These are phyloP conservation scores for Tricholoma flavovirens DNA, from an alignment of 768 basidiomycete species.

Conservation along the genomic window DNA sequence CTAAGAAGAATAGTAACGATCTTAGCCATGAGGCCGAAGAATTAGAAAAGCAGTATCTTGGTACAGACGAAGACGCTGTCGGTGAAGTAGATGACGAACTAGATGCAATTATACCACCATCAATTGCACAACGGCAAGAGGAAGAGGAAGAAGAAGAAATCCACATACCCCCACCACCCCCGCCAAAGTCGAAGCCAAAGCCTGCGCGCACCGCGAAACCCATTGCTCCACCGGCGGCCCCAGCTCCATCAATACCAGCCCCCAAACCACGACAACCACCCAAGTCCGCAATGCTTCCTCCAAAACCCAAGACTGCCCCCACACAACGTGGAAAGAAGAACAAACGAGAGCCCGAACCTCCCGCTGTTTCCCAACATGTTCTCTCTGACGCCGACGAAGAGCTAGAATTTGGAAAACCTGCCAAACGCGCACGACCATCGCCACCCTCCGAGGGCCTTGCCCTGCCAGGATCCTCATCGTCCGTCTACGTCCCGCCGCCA, in stretches of 20 bases:
- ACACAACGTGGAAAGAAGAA: slow-evolving; percentile 14
- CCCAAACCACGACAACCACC: slow-evolving; percentile 4
- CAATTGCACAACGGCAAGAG: slow-evolving; percentile 20
- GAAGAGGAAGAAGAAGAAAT: slow-evolving; percentile 34
- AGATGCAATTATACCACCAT: slow-evolving; percentile 31
- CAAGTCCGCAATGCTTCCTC: slow-evolving; percentile 1
- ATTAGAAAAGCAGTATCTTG: slow-evolving; percentile 21
- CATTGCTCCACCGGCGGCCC: slow-evolving; percentile 11
- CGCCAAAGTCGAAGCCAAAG: slow-evolving; percentile 30
- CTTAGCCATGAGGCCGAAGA: slow-evolving; percentile 15
- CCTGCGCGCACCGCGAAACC: slow-evolving; percentile 24
- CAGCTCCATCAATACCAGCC: slow-evolving; percentile 4
- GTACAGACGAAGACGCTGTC: slow-evolving; percentile 24
- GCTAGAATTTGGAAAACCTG: slow-evolving; percentile 43
- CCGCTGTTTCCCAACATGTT: slow-evolving; percentile 2
- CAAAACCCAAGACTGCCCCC: slow-evolving; percentile 7
- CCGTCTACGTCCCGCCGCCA: slow-evolving; percentile 22
- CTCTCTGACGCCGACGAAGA: slow-evolving; percentile 38
- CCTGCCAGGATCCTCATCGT: slow-evolving; percentile 29
- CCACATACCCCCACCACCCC: slow-evolving; percentile 22
- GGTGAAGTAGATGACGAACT: slow-evolving; percentile 40
- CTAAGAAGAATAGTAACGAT: not conserved
- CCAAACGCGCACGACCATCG: slow-evolving; percentile 30
- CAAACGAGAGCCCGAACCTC: slow-evolving; percentile 22
- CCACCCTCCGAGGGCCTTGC: slow-evolving; percentile 30